These are phyloP conservation scores for Lodderomyces oxycetoniae DNA, from an alignment of 1,139 yeast genomes.

Conservation along the genomic window DNA sequence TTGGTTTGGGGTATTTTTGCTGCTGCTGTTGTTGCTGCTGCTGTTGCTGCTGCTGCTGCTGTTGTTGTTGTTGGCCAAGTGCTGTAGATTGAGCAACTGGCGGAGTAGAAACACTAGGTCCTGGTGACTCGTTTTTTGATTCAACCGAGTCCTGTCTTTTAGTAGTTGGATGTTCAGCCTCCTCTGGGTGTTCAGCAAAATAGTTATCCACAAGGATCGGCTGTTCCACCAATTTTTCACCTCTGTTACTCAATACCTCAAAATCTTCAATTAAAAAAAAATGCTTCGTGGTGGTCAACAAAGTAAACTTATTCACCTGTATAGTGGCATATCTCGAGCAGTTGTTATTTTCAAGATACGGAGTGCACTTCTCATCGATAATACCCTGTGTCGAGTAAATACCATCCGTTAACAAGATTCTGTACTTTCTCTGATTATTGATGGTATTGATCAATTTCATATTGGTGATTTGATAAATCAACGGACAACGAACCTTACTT, in stretches of 20 bases:
- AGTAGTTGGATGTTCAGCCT: conserved; percentile 32
- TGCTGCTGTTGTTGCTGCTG: conserved; percentile 2
- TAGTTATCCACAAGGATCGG: conserved; percentile 48
- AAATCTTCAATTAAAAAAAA: conserved; percentile 52
- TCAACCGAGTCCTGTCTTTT: conserved; percentile 10
- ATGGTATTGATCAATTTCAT: conserved; percentile 37
- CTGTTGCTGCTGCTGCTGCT: conserved; percentile 4
- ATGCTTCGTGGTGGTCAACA: conserved; percentile 49
- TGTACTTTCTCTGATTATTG: conserved; percentile 42
- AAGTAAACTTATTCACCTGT: conserved; percentile 38
- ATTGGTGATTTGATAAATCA: conserved; percentile 47
- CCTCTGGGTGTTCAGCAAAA: conserved; percentile 52
- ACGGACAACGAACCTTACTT: conserved; percentile 25
- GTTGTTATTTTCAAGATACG: conserved; percentile 46
- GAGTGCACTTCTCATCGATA: conserved; percentile 55
- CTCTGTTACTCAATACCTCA: conserved; percentile 39
- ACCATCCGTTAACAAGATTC: conserved; percentile 65
- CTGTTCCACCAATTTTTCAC: conserved; percentile 24
- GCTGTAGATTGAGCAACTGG: conserved; percentile 11
- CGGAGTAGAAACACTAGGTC: conserved; percentile 9
- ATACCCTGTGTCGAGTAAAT: conserved; percentile 58
- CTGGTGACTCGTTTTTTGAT: conserved; percentile 11
- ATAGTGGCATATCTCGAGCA: conserved; percentile 32
- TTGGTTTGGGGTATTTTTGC: conserved; percentile 9
- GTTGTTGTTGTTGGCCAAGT: conserved; percentile 3